Base-by-base conservation (phyloP, 1,284 basidiomycete genomes). In the Naganishia sp. region DNA sequence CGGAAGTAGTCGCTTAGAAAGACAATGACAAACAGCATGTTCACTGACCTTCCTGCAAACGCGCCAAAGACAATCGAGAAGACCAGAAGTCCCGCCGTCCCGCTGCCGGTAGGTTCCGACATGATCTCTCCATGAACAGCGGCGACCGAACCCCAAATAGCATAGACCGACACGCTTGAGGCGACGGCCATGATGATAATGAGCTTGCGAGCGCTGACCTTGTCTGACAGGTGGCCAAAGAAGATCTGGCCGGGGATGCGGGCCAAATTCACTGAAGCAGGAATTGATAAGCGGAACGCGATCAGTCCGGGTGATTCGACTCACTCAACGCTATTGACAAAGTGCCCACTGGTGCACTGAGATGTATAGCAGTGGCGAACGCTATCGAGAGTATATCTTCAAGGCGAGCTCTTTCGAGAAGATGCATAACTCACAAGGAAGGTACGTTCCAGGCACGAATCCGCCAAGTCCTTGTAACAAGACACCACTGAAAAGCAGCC, bases 181-280 rank as follows among this genome's bases (percentile, higher is more conserved):
- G 65, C 68, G 10, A 66, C 25, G 0, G 72, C 70, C 70, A 74
- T 71, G 25, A 42, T 39, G 21, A 72, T 15, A 33, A 74, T 74
- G 53, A 72, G 46, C 28, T 64, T 69, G 48, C 72, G 56, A 1
- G 68, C 56, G 18, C 68, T 67, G 31, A 72, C 23, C 33, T 69
- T 69, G 60, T 74, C 71, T 15, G 71, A 70, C 15, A 68, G 36
- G 45, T 71, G 59, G 6, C 72, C 71, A 7, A 73, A 42, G 33
- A 73, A 21, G 11, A 72, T 70, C 66, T 73, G 72, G 15, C 71
- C 70, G 1, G 71, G 72, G 10, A 73, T 70, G 13, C 72, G 64
- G 16, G 71, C 71, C 31, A 70, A 63, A 43, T 73, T 72, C 70
- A 72, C 71, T 46, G 72, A 28, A 18, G 7, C 13, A 36, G 16